Evolutionary conservation across 768 basidiomycete genomes (phyloP).

Genomic region (Leccinum aurantiacum): DNA sequence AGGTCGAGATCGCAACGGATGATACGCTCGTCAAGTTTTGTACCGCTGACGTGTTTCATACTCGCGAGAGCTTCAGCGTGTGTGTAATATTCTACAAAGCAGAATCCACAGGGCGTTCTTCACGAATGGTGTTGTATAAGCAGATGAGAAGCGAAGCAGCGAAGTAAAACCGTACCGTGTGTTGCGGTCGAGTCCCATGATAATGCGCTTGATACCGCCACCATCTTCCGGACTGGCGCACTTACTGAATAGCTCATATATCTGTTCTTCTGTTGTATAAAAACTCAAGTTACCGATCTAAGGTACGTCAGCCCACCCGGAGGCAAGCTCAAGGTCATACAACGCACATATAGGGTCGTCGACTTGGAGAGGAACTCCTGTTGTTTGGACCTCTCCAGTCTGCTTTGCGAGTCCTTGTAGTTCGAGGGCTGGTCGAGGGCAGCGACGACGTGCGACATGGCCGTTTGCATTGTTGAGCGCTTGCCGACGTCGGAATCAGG

Average conservation of each 20-base stretch:
- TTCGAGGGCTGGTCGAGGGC: slow-evolving; percentile 92
- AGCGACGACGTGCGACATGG: slow-evolving; percentile 83
- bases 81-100: slow-evolving; percentile 96
- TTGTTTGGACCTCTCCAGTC: slow-evolving; percentile 76
- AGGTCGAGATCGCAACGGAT: slow-evolving; percentile 97
- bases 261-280: slow-evolving; percentile 95
- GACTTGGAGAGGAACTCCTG: slow-evolving; percentile 80
- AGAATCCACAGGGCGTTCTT: slow-evolving; percentile 92
- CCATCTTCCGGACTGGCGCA: slow-evolving; percentile 84
- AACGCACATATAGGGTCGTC: slow-evolving; percentile 85
- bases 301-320: slow-evolving; percentile 16
- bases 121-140: slow-evolving; percentile 13
- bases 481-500: background rate
- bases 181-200: slow-evolving; percentile 92
- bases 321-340: slow-evolving; percentile 8
- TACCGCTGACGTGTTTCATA: slow-evolving; percentile 94
- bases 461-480: slow-evolving; percentile 16
- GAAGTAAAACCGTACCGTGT: slow-evolving; percentile 55
- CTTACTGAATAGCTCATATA: slow-evolving; percentile 90
- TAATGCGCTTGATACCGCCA: slow-evolving; percentile 89
- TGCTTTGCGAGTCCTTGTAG: slow-evolving; percentile 91
- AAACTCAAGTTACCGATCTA: slow-evolving; percentile 92
- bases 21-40: slow-evolving; percentile 97
- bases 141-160: background rate
- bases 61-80: slow-evolving; percentile 91